Evolutionary conservation across 148 eudicot genomes (phyloP).

Genomic region (Rhododendron ferrugineum): DNA sequence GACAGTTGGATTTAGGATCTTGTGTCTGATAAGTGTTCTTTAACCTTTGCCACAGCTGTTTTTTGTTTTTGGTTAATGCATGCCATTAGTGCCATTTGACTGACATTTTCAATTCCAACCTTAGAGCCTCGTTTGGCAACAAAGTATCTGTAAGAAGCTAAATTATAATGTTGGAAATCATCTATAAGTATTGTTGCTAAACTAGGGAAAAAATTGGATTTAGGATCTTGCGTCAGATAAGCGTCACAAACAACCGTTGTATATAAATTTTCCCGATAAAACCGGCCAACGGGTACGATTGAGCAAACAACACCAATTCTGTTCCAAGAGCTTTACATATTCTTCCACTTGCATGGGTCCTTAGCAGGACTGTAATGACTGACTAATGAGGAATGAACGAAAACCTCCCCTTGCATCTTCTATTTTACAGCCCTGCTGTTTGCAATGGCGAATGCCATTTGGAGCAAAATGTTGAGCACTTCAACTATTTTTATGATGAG

Average conservation of each 20-base stretch:
- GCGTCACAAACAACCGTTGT: neutral
- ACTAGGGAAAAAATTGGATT: neutral
- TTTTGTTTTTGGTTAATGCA: neutral
- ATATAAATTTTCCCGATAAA: neutral
- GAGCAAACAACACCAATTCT: neutral
- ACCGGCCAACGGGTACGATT: neutral
- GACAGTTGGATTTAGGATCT: slow-evolving; percentile 1
- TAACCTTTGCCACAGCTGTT: neutral
- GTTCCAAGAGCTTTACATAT: neutral
- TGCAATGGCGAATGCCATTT: neutral
- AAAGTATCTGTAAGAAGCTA: neutral
- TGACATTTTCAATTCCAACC: neutral
- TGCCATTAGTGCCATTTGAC: neutral
- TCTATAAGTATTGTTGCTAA: neutral
- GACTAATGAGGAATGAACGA: neutral
- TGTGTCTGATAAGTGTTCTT: neutral
- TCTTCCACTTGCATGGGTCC: neutral
- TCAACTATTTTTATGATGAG: neutral
- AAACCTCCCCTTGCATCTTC: neutral
- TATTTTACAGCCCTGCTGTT: neutral
- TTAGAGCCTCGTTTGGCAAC: neutral
- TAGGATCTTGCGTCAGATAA: no score
- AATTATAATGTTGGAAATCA: neutral
- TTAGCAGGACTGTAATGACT: neutral
- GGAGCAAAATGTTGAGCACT: neutral